Percentiles rank a stretch among this genome's conserved stretches.
These are phyloP conservation scores for Trichoderma sp. DNA, from an alignment of 2,329 filamentous ascomycete species.

Conservation along the genomic window DNA sequence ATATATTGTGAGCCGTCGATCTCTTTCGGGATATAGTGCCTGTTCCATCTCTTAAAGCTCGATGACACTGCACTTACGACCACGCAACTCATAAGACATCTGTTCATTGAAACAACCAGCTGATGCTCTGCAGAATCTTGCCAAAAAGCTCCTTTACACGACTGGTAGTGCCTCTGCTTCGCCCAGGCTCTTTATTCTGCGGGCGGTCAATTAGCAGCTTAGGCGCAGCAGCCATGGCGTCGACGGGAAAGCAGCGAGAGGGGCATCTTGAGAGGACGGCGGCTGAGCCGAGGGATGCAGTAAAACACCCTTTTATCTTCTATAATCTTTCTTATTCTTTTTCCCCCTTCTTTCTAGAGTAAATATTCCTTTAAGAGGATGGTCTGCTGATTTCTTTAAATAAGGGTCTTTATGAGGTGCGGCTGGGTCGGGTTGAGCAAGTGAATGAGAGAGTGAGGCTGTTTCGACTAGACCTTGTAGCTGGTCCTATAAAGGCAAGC, in stretches of 20 bases:
- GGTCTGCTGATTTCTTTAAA: not conserved
- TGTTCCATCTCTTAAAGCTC: not conserved
- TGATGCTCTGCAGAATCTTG: slow-evolving; percentile 8
- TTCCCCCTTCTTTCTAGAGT: not conserved
- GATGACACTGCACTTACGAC: not conserved
- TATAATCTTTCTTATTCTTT: not conserved
- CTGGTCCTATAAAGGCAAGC: slow-evolving; percentile 52
- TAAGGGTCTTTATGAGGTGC: slow-evolving; percentile 63
- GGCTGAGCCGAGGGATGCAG: slow-evolving; percentile 69
- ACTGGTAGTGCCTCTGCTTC: not conserved
- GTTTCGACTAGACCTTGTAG: slow-evolving; percentile 65
- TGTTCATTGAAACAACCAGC: not conserved
- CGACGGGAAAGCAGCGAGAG: not conserved
- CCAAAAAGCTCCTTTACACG: not conserved
- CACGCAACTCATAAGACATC: not conserved
- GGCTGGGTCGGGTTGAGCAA: slow-evolving; percentile 62
- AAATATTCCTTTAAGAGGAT: too few species aligned
- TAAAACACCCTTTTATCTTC: slow-evolving; percentile 33
- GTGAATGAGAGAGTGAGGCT: slow-evolving; percentile 70
- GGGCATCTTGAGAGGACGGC: slow-evolving; percentile 55
- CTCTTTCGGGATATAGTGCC: not conserved
- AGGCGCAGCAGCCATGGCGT: not conserved
- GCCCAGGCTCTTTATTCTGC: not conserved
- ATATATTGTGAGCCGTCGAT: not conserved
- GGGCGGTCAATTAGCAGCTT: not conserved